Percentiles rank a stretch among this genome's conserved stretches.
Evolutionary conservation across 140 eudicot genomes (phyloP).

Genomic region (Senecio squalidus): DNA sequence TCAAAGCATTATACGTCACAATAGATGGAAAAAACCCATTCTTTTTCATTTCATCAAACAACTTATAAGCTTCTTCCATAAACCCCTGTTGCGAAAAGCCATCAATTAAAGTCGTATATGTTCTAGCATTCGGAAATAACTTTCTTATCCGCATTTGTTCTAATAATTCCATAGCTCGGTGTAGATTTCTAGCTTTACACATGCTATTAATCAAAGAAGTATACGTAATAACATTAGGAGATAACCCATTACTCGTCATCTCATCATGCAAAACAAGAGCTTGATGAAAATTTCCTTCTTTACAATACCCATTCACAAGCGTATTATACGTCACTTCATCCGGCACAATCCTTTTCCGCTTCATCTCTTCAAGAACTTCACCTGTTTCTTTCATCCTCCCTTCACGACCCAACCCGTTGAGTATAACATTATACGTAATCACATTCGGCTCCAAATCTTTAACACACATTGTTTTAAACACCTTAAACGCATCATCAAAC

Average conservation of each 20-base stretch:
- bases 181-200: slow-evolving; percentile 73
- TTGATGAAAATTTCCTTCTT: slow-evolving; percentile 77
- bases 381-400: slow-evolving; percentile 65
- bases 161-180: slow-evolving; percentile 72
- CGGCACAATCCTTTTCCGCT: slow-evolving; percentile 47
- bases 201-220: slow-evolving; percentile 78
- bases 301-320: slow-evolving; percentile 81
- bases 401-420: slow-evolving; percentile 78
- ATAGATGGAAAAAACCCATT: slow-evolving; percentile 67
- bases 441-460: slow-evolving; percentile 64
- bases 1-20: slow-evolving; percentile 82
- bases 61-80: slow-evolving; percentile 65
- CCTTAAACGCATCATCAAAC: slow-evolving; percentile 44
- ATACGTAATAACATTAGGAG: slow-evolving; percentile 88
- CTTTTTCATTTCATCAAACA: slow-evolving; percentile 61
- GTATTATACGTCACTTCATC: slow-evolving; percentile 89
- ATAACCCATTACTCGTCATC: slow-evolving; percentile 80
- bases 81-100: slow-evolving; percentile 86
- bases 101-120: slow-evolving; percentile 83
- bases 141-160: slow-evolving; percentile 80
- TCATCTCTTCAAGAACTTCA: slow-evolving; percentile 70
- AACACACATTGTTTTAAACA: slow-evolving; percentile 38
- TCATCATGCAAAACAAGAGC: slow-evolving; percentile 77
- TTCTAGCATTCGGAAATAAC: slow-evolving; percentile 70
- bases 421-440: slow-evolving; percentile 71